Evolutionary conservation across 1,139 yeast genomes (phyloP).

Genomic region (Petasospora fabianii): DNA sequence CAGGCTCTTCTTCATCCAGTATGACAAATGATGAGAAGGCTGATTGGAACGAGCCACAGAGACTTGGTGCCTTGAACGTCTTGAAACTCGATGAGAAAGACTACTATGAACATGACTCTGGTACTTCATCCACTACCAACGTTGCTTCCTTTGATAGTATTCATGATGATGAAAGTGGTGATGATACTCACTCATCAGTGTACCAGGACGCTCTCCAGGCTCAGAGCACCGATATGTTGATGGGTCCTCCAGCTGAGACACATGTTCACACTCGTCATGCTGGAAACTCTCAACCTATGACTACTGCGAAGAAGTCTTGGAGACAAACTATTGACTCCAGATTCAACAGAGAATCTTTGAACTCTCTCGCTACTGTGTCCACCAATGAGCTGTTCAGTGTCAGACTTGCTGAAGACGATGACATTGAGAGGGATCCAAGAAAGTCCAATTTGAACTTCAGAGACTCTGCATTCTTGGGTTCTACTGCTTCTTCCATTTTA

Average conservation of each 20-base stretch:
- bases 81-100: conserved; percentile 47
- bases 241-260: conserved; percentile 17
- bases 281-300: conserved; percentile 22
- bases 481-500: conserved; percentile 25
- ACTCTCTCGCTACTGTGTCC: conserved; percentile 79
- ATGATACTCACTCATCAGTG: conserved; percentile 23
- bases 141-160: conserved; percentile 21
- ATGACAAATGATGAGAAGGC: conserved; percentile 29
- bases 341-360: conserved; percentile 55
- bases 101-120: conserved; percentile 28
- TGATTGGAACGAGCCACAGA: conserved; percentile 35
- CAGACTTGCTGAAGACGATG: conserved; percentile 62
- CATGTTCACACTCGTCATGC: conserved; percentile 7
- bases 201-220: conserved; percentile 31
- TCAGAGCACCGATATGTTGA: conserved; percentile 30
- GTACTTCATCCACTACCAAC: conserved; percentile 37
- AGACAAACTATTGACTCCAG: conserved; percentile 45
- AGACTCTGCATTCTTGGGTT: conserved; percentile 37
- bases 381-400: conserved; percentile 83
- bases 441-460: conserved; percentile 38
- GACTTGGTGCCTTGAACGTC: conserved; percentile 48
- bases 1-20: conserved; percentile 33
- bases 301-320: conserved; percentile 80
- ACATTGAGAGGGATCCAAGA: conserved; percentile 37
- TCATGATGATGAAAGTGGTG: conserved; percentile 15